These are phyloP conservation scores for Monsonia emarginata DNA, from an alignment of 441 rosid genomes.

Conservation along the genomic window DNA sequence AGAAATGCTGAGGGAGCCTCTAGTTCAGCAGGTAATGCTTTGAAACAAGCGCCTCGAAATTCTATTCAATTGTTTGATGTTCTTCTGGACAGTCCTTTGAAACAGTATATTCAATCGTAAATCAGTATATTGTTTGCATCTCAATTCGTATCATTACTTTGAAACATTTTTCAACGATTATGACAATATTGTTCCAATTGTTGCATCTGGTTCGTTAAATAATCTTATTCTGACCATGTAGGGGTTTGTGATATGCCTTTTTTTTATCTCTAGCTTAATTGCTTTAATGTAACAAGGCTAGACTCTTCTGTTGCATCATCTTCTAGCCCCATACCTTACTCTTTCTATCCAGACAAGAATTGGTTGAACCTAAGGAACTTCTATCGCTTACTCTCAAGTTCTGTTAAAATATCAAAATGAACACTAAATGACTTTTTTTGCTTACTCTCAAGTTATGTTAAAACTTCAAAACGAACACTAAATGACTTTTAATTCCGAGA, in stretches of 20 bases:
- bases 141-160: background rate
- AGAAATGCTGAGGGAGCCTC: constrained; percentile 33
- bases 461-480: too few species aligned
- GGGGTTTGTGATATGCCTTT: background rate
- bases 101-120: background rate
- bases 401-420: too few species aligned
- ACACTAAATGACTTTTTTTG: too few species aligned
- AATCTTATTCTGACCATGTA: background rate
- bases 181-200: background rate
- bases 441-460: too few species aligned
- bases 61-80: background rate
- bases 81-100: too few species aligned
- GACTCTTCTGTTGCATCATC: background rate
- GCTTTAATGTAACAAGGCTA: background rate
- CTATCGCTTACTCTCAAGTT: too few species aligned
- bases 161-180: too few species aligned
- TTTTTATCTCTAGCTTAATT: too few species aligned
- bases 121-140: background rate
- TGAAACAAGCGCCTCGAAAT: background rate
- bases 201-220: background rate
- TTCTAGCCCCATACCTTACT: too few species aligned
- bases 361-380: too few species aligned
- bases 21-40: constrained; percentile 39
- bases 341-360: too few species aligned
- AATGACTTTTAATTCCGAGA: background rate